Evolutionary conservation across 768 basidiomycete genomes (phyloP).

Genomic region (Leccinellum albellum): DNA sequence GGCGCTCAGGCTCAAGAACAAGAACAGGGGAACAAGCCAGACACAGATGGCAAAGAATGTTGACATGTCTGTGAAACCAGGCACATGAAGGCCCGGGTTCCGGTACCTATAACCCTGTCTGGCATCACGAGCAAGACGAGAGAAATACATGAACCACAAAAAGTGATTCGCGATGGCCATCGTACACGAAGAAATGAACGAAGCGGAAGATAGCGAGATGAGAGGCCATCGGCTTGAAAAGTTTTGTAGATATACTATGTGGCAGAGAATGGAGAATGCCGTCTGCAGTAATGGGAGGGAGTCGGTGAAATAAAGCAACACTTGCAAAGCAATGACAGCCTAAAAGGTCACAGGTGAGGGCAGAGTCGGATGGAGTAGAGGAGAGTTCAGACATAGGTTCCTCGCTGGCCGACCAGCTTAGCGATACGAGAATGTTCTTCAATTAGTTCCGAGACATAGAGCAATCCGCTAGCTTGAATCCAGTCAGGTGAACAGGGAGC

Average conservation of each 20-base stretch:
- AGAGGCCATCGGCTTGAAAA: conserved; percentile 88
- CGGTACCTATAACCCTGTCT: conserved; percentile 49
- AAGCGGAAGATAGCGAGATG: conserved; percentile 82
- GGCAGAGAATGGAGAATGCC: conserved; percentile 77
- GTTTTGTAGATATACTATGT: conserved; percentile 88
- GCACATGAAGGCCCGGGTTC: conserved; percentile 28
- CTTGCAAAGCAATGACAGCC: conserved; percentile 77
- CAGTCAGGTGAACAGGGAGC: conserved; percentile 4
- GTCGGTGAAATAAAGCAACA: conserved; percentile 75
- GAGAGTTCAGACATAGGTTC: conserved; percentile 73
- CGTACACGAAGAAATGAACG: conserved; percentile 82
- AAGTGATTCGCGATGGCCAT: conserved; percentile 91
- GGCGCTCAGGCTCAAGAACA: conserved; percentile 93
- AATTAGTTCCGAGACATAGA: conserved; percentile 93
- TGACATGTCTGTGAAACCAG: conserved; percentile 69
- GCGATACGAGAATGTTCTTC: conserved; percentile 87
- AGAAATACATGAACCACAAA: conserved; percentile 95
- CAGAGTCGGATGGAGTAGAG: neutral
- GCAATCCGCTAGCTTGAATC: conserved; percentile 76
- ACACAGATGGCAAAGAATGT: conserved; percentile 83
- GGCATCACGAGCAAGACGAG: conserved; percentile 62
- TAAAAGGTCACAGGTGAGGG: conserved; percentile 31
- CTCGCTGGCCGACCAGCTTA: conserved; percentile 76
- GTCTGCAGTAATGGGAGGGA: conserved; percentile 73
- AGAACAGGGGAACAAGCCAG: conserved; percentile 88